These are phyloP conservation scores for Capsella rubella DNA, from an alignment of 441 rosid genomes.

Conservation along the genomic window DNA sequence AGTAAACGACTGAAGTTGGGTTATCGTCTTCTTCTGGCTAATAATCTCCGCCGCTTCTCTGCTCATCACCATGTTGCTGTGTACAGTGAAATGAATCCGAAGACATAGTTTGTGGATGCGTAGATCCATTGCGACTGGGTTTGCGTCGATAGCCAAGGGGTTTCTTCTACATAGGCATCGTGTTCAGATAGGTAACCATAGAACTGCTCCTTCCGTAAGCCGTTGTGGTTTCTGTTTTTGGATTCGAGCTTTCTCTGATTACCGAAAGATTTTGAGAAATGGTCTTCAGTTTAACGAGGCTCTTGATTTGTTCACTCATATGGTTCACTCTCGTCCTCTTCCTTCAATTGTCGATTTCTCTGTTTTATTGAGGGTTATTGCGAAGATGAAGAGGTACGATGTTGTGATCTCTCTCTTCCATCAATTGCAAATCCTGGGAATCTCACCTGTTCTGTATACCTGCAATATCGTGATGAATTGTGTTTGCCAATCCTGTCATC, in stretches of 20 bases:
- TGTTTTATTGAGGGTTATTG: conserved; percentile 20
- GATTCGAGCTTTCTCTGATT: conserved; percentile 31
- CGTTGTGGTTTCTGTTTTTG: conserved; percentile 26
- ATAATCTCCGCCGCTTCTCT: conserved; percentile 5
- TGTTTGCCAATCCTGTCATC: conserved; percentile 24
- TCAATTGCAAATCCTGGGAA: conserved; percentile 15
- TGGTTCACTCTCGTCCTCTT: conserved; percentile 27
- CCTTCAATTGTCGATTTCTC: conserved; percentile 40
- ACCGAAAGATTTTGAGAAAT: conserved; percentile 19
- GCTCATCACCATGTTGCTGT: not conserved
- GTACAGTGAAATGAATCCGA: conserved; percentile 10
- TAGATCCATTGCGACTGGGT: conserved; percentile 38
- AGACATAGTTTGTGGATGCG: conserved; percentile 37
- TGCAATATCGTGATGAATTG: conserved; percentile 41
- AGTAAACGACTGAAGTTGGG: not conserved
- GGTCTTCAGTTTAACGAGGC: conserved; percentile 27
- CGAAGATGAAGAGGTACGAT: conserved; percentile 30
- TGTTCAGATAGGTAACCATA: not conserved
- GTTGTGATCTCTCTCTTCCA: conserved; percentile 29
- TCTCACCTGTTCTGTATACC: conserved; percentile 30
- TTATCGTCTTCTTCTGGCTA: not conserved
- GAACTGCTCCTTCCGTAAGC: conserved; percentile 12
- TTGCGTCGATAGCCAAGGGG: conserved; percentile 20
- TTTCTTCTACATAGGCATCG: conserved; percentile 2
- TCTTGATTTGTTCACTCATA: conserved; percentile 28